Base-by-base conservation (phyloP, 2,329 filamentous ascomycete species). In the Fusarium liriodendri region DNA sequence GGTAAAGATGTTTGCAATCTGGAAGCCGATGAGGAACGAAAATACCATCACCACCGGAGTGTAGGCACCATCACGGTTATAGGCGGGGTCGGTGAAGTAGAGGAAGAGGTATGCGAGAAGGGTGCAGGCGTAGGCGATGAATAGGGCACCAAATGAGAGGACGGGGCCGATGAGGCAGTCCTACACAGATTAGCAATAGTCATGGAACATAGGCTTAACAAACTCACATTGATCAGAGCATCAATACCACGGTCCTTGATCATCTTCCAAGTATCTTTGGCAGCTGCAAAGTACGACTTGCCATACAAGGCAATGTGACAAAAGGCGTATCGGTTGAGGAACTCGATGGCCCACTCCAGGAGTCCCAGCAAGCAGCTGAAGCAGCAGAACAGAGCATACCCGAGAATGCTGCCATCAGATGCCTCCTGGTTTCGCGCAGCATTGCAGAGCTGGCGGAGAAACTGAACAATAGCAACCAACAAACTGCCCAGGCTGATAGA, bases 231-330 rank as follows among this genome's bases (percentile, higher is more conserved):
- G 77, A 97, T 89, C 2, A 98, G 89, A 0, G 94, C 95, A 77
- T 98, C 95, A 69, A 98, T 92, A 32, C 96, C 96, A 35, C 96
- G 94, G 79, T 97, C 91, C 81, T 95, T 96, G 86, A 98, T 95
- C 93, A 97, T 94, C 67, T 79, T 90, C 94, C 95, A 97, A 0
- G 95, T 97, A 76, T 94, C 94, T 84, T 97, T 98, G 38, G 95
- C 95, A 0, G 95, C 94, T 1, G 91, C 87, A 64, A 98, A 89
- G 80, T 98, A 98, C 1, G 93, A 85, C 82, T 97, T 97, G 20
- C 96, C 96, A 80, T 98, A 98, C 0, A 98, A 87, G 0, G 96
- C 95, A 79, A 98, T 97, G 80, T 98, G 95, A 33, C 92, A 95
- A 83, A 97, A 98, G 1, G 95, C 95, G 76, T 97, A 98, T 76